A percentile compares a stretch with the other conserved stretches of the same genome.
These are phyloP conservation scores for Rhizopogon vinicolor DNA, from an alignment of 768 basidiomycete genomes.

Conservation along the genomic window DNA sequence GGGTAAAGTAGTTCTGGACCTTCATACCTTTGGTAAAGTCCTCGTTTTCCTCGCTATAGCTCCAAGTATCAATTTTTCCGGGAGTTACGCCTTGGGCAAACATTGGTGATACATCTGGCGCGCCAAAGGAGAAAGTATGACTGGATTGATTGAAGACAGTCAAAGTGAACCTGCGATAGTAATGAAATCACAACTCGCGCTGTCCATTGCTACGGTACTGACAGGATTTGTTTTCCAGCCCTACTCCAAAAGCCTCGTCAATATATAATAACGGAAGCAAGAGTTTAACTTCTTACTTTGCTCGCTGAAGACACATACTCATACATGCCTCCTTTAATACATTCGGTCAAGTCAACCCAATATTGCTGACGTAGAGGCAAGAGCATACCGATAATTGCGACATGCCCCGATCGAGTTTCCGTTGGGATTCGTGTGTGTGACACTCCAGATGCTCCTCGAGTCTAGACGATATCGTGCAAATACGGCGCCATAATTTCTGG, in stretches of 20 bases:
- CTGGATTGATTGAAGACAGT: conserved; percentile 81
- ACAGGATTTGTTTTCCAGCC: conserved; percentile 88
- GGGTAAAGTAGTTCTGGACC: background rate
- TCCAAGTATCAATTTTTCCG: conserved; percentile 70
- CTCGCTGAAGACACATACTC: conserved; percentile 88
- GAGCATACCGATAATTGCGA: conserved; percentile 72
- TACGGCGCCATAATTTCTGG: conserved; percentile 69
- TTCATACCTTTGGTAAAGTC: conserved; percentile 78
- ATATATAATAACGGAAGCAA: background rate
- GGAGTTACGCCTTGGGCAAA: conserved; percentile 68
- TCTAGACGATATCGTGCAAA: conserved; percentile 60
- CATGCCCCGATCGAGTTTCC: conserved; percentile 84
- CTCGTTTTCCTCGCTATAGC: conserved; percentile 71
- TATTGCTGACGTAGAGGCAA: background rate
- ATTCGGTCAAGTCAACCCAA: conserved; percentile 3
- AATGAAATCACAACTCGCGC: background rate
- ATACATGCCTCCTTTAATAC: conserved; percentile 71
- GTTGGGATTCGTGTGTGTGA: conserved; percentile 87
- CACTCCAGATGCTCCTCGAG: conserved; percentile 74
- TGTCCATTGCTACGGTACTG: background rate
- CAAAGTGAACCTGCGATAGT: conserved; percentile 58
- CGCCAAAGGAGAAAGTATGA: conserved; percentile 78
- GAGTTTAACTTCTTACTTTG: conserved; percentile 42
- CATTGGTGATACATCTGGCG: conserved; percentile 87
- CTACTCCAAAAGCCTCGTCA: conserved; percentile 26